Evolutionary conservation across 352 stramenopile genomes (phyloP), one percentile per base, ranked within the genome.

Genomic region (Thalassiosira mediterranea): DNA sequence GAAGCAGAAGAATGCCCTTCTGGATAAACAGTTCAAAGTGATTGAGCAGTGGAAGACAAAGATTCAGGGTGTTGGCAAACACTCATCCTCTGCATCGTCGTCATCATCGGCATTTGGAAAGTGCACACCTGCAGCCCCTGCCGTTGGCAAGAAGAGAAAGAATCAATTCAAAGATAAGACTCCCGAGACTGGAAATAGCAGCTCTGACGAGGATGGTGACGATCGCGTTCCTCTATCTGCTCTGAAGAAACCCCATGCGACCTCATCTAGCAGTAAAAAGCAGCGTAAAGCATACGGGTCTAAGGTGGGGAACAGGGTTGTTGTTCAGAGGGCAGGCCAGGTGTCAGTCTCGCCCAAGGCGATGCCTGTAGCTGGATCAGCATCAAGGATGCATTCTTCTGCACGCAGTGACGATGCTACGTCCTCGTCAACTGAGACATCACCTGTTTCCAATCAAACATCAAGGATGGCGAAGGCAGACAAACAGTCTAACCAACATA

Each of bases 71-170:
- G 53, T 21, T 37, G 25, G 29, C 28, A 23, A 62, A 25, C 7
- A 7, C 11, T 0, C 15, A 62, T 47, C 53, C 25, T 26, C 53
- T 11, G 31, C 34, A n/a, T n/a, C n/a, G n/a, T n/a, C n/a, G n/a
- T n/a, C n/a, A n/a, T n/a, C n/a, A n/a, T n/a, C n/a, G n/a, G n/a
- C n/a, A n/a, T n/a, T n/a, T n/a, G n/a, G n/a, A n/a, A n/a, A n/a
- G n/a, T n/a, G n/a, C n/a, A n/a, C 44, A 8, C 44, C 44, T n/a
- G n/a, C n/a, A 31, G n/a, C 52, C 29, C 32, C 29, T 58, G 26
- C 49, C n/a, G 13, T 42, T 42, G 25, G 1, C 21, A 77, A 51
- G 15, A 77, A 77, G 29, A 83, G 49, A 40, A 69, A 58, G 44
- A 64, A 76, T 34, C 15, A 26, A 15, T 26, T 23, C 5, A 42